Evolutionary conservation across 2,329 filamentous ascomycete species (phyloP), one percentile per base, ranked within the genome.

Genomic region (Drechslerella dactyloides): DNA sequence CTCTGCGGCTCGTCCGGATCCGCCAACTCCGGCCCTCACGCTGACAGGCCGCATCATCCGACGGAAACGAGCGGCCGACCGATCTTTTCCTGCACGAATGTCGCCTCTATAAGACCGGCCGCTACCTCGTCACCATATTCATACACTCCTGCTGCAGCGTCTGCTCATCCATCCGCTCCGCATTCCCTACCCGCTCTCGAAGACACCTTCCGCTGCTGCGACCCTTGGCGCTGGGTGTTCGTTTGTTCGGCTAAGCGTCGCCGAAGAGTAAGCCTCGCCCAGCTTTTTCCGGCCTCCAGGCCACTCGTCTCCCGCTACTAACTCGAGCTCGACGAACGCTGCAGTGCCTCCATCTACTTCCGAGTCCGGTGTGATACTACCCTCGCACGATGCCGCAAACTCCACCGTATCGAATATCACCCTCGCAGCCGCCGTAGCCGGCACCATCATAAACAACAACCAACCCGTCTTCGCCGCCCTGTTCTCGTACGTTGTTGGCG

Each of bases 401-500:
- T 19, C 15, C 7, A 48, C 44, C 5, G 19, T 60, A 24, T 64
- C 66, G 33, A 72, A 72, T n/a, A 53, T 55, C 68, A 72, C 68
- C 24, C 68, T 72, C 37, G 68, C 68, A 21, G 61, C 61, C 33
- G 17, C 30, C 54, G 30, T 66, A 17, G 62, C 60, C 27, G 69
- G 62, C 35, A 73, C 69, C 2, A 54, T 73, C 37, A 40, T 63
- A 17, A 23, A 30, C 54, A 35, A 51, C 27, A 63, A 73, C 46
- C 56, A 54, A 15, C 62, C 69, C 4, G 21, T 68, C 35, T 52
- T 62, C 52, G 40, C 53, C 24, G 57, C 56, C 35, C 61, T 73
- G 40, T 62, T 68, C 53, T 40, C 69, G 8, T 66, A 56, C 61
- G 56, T 68, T 52, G 56, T 73, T 35, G 56, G 63, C 53, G 69